Evolutionary conservation across 441 rosid species (phyloP).

Genomic region (Pelargonium myrrhifolium): DNA sequence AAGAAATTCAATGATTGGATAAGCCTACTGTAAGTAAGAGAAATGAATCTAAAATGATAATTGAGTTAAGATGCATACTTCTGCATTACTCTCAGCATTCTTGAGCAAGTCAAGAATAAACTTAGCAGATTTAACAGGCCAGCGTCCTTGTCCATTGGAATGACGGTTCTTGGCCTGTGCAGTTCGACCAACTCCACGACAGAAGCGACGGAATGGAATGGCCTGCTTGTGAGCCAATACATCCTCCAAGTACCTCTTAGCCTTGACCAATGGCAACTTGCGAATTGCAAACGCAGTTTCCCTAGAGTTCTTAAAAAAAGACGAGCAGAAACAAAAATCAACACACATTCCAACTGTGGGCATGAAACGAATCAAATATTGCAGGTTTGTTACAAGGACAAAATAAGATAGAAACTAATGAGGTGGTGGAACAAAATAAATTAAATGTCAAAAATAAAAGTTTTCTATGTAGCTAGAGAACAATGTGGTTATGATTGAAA

Average conservation of each 20-base stretch:
- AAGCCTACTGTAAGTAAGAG: not conserved
- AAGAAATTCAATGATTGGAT: not conserved
- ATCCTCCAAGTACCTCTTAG: conserved; percentile 94
- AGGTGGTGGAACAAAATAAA: not conserved
- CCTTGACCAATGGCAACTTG: conserved; percentile 69
- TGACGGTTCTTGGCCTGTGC: conserved; percentile 97
- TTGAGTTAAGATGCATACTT: conserved; percentile 28
- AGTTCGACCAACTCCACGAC: conserved; percentile 90
- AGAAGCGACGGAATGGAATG: conserved; percentile 87
- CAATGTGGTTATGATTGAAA: too few species aligned
- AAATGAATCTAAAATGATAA: not conserved
- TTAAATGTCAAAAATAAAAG: too few species aligned
- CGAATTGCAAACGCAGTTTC: conserved; percentile 81
- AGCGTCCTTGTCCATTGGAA: conserved; percentile 43
- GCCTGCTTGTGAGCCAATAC: conserved; percentile 95
- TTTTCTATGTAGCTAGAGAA: too few species aligned
- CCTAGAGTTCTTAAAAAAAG: conserved; percentile 56
- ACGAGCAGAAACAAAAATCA: too few species aligned
- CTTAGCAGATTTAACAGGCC: conserved; percentile 85
- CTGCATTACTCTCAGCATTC: conserved; percentile 96
- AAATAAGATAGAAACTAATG: too few species aligned
- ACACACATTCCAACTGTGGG: too few species aligned
- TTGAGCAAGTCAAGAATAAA: conserved; percentile 78
- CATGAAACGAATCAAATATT: not conserved
- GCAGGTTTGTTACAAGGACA: not conserved